Evolutionary conservation across 2,329 filamentous ascomycete species (phyloP), one percentile per base, ranked within the genome.

Genomic region (Fusarium hostae): DNA sequence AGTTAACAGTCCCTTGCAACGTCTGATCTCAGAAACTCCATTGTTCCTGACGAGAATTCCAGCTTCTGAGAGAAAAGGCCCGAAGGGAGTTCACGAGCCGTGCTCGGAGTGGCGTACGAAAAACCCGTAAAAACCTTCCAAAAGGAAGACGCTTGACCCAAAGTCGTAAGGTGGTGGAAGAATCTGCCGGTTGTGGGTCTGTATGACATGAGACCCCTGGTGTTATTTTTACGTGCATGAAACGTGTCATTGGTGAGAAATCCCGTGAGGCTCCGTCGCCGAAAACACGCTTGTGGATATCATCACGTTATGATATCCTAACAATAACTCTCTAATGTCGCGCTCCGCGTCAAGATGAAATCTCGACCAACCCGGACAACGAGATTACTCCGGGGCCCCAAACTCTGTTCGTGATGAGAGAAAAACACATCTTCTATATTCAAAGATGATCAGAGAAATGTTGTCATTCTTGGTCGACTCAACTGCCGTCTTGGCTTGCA

Each of bases 281-380:
- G n/a, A 63, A 51, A 55, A 34, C 45, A 20, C 28, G 22, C 13
- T 12, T 56, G 67, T 71, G 68, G 68, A 65, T 71, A 37, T 35
- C 22, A 69, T 71, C 68, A 71, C 69, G 68, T 71, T 71, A 71
- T 71, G 59, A 63, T 71, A 72, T 71, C 68, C 68, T 71, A 71
- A 71, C 68, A 45, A 35, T 54, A 71, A 71, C 60, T 69, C 68
- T 55, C 34, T 26, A 37, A 32, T 56, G 20, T 40, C 20, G 22
- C 18, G 20, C 5, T 55, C 39, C 54, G 48, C 28, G 34, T 51
- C 41, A 9, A 63, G 45, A 58, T 40, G 34, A n/a, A 58, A 22
- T 44, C 61, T 65, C 26, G 16, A 48, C 32, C 34, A 40, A 43
- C 26, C 58, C 54, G 44, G 68, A 58, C 55, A 69, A 63, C 63